phyloP scores from a whole-genome alignment of 1,139 yeast species.

The Candida labiduridarum region DNA sequence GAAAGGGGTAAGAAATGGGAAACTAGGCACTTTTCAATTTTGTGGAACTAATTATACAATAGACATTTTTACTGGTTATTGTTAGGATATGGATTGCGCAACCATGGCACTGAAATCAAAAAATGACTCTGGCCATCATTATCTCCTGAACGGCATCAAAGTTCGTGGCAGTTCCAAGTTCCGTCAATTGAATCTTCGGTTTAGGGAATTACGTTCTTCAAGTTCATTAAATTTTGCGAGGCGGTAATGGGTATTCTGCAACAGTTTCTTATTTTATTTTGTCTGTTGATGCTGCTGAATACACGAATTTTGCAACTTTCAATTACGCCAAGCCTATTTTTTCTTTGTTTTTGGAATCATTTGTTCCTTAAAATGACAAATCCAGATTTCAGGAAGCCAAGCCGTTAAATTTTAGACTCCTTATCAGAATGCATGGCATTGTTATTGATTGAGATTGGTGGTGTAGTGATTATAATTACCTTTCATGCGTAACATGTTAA shows the following conservation, averaged over 20 bases:
- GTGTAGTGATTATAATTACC: no score
- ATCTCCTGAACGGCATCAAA: slow-evolving; percentile 3
- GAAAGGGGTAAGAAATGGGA: background rate
- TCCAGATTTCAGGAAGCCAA: no score
- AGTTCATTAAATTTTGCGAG: no score
- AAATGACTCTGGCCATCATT: background rate
- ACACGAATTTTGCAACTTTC: background rate
- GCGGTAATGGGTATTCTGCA: background rate
- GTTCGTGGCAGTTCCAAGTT: background rate
- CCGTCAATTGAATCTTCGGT: background rate
- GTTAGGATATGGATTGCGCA: background rate
- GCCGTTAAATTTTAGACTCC: no score
- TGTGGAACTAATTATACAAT: background rate
- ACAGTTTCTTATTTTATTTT: background rate
- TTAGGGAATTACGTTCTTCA: no score
- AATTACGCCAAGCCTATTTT: background rate
- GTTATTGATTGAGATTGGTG: no score
- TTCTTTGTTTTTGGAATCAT: background rate
- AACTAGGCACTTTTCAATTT: background rate
- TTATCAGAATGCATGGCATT: no score
- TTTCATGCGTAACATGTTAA: no score
- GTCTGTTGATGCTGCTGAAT: background rate
- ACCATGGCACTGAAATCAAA: background rate
- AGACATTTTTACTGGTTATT: background rate
- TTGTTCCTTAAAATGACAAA: no score